Base-by-base conservation (phyloP, 2,329 filamentous ascomycete genomes). In the Exophiala xenobiotica region DNA sequence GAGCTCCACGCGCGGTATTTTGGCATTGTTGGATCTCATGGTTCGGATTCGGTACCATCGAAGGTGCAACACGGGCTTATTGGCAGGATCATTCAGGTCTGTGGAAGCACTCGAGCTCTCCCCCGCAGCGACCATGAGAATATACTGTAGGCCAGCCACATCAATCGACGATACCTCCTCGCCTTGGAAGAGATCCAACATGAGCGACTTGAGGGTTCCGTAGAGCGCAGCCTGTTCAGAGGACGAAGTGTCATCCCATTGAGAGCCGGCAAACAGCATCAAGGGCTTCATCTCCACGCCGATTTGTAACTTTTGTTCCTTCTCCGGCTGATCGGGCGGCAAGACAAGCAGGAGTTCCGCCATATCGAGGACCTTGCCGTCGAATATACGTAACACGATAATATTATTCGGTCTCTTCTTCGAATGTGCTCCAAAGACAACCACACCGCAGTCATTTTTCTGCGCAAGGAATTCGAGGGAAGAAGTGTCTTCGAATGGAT, bases 361-460 rank as follows among this genome's bases (percentile, higher is more conserved):
- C 90, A 99, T 96, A 71, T 99, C 95, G 59, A 97, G 79, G 12
- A 96, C 78, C 72, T 93, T 91, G 74, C 88, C 83, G 63, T 85
- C 81, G 69, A 95, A 97, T 37, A 87, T 88, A 57, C 93, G 84
- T 33, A 86, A 78, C 39, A 97, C 72, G 0, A 90, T 96, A 63
- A 99, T 70, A 57, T 85, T 86, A 71, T 99, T 90, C 4, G 91
- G 91, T n/a, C 93, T 81, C 79, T 97, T 99, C 80, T 97, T 99
- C 70, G 81, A 89, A 70, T 86, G 87, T 68, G 82, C 85, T 46
- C 86, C 91, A 64, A 95, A 95, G 60, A 93, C 80, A 60, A 96
- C 79, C 41, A 96, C 76, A 39, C 85, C 87, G 65, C 88, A 85
- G 70, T 99, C 93, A 74, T 99, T 99, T 77, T 97, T 99, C 68